phyloP scores from a whole-genome alignment of 1,139 yeast species.

The Blastobotrys illinoisensis region DNA sequence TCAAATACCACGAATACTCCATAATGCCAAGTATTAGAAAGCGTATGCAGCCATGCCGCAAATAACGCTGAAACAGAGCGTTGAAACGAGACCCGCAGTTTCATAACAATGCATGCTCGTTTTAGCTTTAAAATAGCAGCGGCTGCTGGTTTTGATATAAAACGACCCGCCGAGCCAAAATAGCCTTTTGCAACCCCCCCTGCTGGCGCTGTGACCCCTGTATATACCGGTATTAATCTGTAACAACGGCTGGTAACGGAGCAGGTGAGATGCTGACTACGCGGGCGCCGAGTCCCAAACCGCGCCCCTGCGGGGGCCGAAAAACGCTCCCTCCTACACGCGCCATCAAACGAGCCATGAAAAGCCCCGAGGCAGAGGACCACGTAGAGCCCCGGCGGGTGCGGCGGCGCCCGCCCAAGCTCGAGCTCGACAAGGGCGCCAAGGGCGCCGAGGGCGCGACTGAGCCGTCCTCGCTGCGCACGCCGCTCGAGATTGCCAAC shows the following conservation, averaged over 20 bases:
- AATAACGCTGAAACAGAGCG: neutral
- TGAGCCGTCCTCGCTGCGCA: slow-evolving; percentile 15
- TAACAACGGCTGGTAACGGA: too few species aligned
- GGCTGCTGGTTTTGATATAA: neutral
- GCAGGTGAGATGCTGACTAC: too few species aligned
- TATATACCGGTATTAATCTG: too few species aligned
- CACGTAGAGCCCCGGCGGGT: neutral
- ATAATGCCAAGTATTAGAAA: too few species aligned
- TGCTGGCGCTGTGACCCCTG: too few species aligned
- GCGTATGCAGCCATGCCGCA: too few species aligned
- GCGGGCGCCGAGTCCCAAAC: neutral
- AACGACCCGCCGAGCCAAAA: neutral
- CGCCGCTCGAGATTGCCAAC: slow-evolving; percentile 33
- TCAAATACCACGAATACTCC: too few species aligned
- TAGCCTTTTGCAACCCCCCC: neutral
- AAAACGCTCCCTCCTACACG: neutral
- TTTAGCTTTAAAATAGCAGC: neutral
- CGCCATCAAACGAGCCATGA: neutral
- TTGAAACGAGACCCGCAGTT: neutral
- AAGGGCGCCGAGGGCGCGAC: slow-evolving; percentile 6
- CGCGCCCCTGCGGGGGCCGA: neutral
- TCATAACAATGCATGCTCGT: neutral
- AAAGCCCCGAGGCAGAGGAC: neutral
- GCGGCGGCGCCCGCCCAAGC: slow-evolving; percentile 18
- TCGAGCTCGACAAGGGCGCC: slow-evolving; percentile 14